These are phyloP conservation scores for Gossypium herbaceum DNA, from an alignment of 345 rosid genomes.

Conservation along the genomic window DNA sequence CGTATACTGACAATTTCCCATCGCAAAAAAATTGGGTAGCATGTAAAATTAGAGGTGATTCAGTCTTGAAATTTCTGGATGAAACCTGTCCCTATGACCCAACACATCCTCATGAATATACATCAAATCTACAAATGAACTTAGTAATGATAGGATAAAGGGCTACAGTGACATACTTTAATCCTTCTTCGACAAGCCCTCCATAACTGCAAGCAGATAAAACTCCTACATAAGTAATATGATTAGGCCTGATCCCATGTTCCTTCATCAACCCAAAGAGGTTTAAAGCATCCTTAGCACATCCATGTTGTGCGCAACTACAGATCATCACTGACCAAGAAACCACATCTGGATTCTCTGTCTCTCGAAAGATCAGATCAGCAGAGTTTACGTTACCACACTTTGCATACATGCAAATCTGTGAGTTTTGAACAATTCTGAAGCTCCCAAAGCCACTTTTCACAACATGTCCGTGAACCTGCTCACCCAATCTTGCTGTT, in stretches of 20 bases:
- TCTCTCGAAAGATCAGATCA: conserved; percentile 28
- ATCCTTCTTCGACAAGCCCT: conserved; percentile 47
- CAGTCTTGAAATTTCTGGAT: not conserved
- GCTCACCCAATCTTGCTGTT: conserved; percentile 41
- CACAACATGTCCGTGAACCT: conserved; percentile 40
- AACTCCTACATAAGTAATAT: conserved; percentile 35
- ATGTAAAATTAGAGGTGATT: not conserved
- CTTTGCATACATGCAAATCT: conserved; percentile 48
- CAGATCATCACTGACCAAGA: conserved; percentile 54
- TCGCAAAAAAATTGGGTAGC: not conserved
- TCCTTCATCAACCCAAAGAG: conserved; percentile 40
- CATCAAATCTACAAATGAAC: not conserved
- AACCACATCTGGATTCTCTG: conserved; percentile 36
- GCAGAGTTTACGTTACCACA: conserved; percentile 43
- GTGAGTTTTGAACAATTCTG: conserved; percentile 40
- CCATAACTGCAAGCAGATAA: conserved; percentile 53
- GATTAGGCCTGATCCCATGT: conserved; percentile 32
- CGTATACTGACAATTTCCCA: not conserved
- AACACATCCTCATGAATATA: not conserved
- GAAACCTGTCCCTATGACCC: not conserved
- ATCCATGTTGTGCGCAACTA: conserved; percentile 49
- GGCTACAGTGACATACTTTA: not conserved
- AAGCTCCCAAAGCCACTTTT: conserved; percentile 44
- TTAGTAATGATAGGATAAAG: not conserved
- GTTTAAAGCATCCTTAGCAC: conserved; percentile 31